These are phyloP conservation scores for Colletotrichum lini DNA, from an alignment of 2,329 filamentous ascomycete species.

Conservation along the genomic window DNA sequence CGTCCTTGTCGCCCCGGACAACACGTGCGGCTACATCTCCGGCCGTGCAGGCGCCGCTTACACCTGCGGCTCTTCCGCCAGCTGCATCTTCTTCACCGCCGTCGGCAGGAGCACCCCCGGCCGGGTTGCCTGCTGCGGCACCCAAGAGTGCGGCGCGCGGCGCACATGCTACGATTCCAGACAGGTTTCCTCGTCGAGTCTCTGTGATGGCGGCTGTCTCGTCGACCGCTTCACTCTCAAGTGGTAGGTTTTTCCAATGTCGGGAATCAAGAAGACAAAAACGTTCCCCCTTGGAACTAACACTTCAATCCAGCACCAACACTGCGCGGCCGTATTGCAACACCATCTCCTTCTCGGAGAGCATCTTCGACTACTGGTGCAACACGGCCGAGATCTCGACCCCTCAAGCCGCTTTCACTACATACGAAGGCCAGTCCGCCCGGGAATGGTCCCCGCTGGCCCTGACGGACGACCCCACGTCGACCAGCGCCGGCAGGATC, in stretches of 20 bases:
- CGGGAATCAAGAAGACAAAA: no score
- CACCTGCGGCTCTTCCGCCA: constrained; percentile 53
- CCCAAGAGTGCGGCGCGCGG: constrained; percentile 52
- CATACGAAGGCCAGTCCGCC: constrained; percentile 56
- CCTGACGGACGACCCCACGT: constrained; percentile 32
- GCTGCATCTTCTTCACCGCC: constrained; percentile 59
- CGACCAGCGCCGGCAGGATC: constrained; percentile 1
- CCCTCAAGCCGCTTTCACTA: constrained; percentile 56
- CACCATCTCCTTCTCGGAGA: constrained; percentile 58
- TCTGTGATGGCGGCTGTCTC: constrained; percentile 58
- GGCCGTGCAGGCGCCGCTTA: constrained; percentile 57
- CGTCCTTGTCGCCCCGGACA: constrained; percentile 63
- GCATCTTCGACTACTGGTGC: constrained; percentile 63
- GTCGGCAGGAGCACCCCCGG: constrained; percentile 47
- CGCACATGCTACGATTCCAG: constrained; percentile 57
- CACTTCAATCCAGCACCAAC: constrained; percentile 52
- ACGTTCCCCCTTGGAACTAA: constrained; percentile 34
- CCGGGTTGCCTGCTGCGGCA: constrained; percentile 60
- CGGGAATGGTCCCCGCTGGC: constrained; percentile 47
- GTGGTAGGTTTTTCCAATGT: constrained; percentile 54
- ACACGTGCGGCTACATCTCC: constrained; percentile 65
- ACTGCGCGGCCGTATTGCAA: constrained; percentile 58
- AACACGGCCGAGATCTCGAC: constrained; percentile 51
- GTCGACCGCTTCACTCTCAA: constrained; percentile 60
- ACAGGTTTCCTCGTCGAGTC: constrained; percentile 51